phyloP scores from a whole-genome alignment of 208 protist species.

The Trypanosoma melophagium region DNA sequence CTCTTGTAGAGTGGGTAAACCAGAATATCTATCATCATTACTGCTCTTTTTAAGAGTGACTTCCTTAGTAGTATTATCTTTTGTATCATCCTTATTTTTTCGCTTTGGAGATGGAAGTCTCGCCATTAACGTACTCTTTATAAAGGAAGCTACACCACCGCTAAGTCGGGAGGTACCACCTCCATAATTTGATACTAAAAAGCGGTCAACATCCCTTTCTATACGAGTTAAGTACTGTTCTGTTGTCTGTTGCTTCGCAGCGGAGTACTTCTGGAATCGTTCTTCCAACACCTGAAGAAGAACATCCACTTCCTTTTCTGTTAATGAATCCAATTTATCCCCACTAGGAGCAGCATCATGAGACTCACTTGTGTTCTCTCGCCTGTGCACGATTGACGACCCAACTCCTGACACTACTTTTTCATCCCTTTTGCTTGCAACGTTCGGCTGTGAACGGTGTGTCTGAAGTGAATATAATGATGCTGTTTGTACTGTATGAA shows the following conservation, averaged over 20 bases:
- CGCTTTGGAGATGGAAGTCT: slow-evolving; percentile 8
- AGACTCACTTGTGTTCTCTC: not conserved
- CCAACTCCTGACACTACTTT: not conserved
- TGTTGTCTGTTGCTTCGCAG: slow-evolving; percentile 45
- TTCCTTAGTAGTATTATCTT: slow-evolving; percentile 1
- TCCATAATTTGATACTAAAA: slow-evolving; percentile 43
- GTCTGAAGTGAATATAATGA: not conserved
- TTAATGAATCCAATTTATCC: slow-evolving; percentile 4
- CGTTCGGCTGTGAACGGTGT: not conserved
- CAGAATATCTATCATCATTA: not conserved
- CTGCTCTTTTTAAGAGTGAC: not conserved
- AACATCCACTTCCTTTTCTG: slow-evolving; percentile 37
- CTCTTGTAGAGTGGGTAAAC: not conserved
- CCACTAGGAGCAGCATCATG: not conserved
- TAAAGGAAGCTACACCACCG: slow-evolving; percentile 23
- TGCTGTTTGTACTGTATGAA: not conserved
- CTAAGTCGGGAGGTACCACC: slow-evolving; percentile 8
- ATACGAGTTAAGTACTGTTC: slow-evolving; percentile 62
- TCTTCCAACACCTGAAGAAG: slow-evolving; percentile 40
- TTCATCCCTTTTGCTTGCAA: not conserved
- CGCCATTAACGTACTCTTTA: slow-evolving; percentile 12
- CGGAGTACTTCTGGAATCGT: slow-evolving; percentile 45
- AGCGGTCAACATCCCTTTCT: slow-evolving; percentile 61
- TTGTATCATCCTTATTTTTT: not conserved
- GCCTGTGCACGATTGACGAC: not conserved